A percentile compares a stretch with the other conserved stretches of the same genome.
Evolutionary conservation across 1,284 basidiomycete genomes (phyloP).

Genomic region (Cryptococcus amylolentus): DNA sequence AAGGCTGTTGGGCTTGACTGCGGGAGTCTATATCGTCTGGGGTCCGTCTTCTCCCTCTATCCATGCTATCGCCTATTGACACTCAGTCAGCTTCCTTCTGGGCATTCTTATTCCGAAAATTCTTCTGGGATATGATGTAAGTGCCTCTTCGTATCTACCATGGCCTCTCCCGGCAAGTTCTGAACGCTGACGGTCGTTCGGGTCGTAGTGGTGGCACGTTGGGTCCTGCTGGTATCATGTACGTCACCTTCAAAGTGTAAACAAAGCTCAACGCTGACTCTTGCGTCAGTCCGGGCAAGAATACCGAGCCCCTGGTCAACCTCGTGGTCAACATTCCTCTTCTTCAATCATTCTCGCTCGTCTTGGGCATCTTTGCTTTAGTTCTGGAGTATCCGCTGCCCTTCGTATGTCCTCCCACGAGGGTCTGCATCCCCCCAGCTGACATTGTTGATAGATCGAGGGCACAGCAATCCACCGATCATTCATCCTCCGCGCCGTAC

Average conservation of each 20-base stretch:
- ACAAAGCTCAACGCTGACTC: not conserved
- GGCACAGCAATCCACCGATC: conserved; percentile 61
- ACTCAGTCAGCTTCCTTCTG: conserved; percentile 58
- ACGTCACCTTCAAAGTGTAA: not conserved
- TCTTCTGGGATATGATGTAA: conserved; percentile 82
- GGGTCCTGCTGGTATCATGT: conserved; percentile 29
- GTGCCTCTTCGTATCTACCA: conserved; percentile 39
- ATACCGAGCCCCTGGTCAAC: conserved; percentile 61
- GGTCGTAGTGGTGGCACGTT: conserved; percentile 22
- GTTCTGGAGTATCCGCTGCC: conserved; percentile 56
- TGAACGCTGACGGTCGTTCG: not conserved
- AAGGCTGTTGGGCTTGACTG: conserved; percentile 66
- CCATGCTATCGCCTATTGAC: too few relatives aligned
- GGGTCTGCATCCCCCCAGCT: not conserved
- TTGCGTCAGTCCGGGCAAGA: conserved; percentile 57
- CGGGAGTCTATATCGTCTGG: conserved; percentile 56
- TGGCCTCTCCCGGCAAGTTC: not conserved
- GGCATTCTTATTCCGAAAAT: conserved; percentile 77
- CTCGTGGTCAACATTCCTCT: conserved; percentile 71
- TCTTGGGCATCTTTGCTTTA: conserved; percentile 59
- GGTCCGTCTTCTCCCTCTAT: conserved; percentile 9
- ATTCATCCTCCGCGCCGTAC: conserved; percentile 60
- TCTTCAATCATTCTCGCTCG: conserved; percentile 63
- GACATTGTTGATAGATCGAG: conserved; percentile 50
- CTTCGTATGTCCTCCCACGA: conserved; percentile 7